Percentiles rank a stretch among this genome's conserved stretches.
Evolutionary conservation across 139 green algal genomes (phyloP).

Genomic region (Chlorella sp.): DNA sequence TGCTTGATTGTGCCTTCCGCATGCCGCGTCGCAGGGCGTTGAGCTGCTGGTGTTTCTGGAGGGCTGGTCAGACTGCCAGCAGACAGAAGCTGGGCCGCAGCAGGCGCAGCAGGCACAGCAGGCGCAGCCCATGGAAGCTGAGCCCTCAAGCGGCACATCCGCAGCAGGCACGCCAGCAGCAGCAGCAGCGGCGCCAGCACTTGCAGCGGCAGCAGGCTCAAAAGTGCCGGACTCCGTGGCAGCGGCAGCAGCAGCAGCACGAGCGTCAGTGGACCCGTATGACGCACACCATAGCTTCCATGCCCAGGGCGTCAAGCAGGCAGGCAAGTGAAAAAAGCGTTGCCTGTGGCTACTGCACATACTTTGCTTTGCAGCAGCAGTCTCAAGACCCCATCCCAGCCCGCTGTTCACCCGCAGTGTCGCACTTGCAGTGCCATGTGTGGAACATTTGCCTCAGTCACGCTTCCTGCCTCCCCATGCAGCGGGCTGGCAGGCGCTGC

Average conservation of each 20-base stretch:
- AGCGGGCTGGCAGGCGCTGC: conserved; percentile 23
- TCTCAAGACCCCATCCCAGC: not conserved
- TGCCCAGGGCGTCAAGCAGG: not conserved
- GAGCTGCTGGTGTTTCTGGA: conserved; percentile 22
- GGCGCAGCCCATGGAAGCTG: not conserved
- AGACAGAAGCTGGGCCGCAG: not conserved
- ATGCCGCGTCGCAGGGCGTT: conserved; percentile 5
- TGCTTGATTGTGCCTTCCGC: too few species aligned
- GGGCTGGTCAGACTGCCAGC: not conserved
- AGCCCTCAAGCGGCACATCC: not conserved
- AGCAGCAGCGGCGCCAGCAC: not conserved
- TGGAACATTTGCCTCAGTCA: not conserved
- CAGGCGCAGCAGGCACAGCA: not conserved
- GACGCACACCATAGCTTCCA: conserved; percentile 1
- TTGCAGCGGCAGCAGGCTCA: not conserved
- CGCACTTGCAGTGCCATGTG: not conserved
- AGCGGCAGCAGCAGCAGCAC: not conserved
- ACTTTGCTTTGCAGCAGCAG: not conserved
- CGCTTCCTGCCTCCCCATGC: not conserved
- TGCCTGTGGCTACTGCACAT: not conserved
- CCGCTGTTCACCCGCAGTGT: not conserved
- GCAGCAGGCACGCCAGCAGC: not conserved
- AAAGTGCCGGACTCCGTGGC: too few species aligned
- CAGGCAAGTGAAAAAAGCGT: not conserved
- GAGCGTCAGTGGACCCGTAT: not conserved